Percentiles rank a stretch among this genome's conserved stretches.
Conservation (phyloP, 306 rosid genomes). For the Amphicarpaea edgeworthii region DNA sequence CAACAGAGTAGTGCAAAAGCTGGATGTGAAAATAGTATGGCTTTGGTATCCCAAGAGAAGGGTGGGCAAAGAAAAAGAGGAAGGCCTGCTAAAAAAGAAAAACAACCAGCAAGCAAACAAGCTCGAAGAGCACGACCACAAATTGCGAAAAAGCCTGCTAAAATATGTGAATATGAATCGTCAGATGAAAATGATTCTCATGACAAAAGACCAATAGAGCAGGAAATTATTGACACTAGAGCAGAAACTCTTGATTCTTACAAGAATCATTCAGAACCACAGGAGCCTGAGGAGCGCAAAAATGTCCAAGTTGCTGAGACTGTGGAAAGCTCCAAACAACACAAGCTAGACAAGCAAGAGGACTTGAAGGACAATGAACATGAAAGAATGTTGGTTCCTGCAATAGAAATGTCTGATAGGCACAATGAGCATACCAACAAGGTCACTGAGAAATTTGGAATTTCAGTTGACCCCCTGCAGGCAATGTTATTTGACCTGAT, state of each 20-base stretch:
- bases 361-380: constrained; percentile 28
- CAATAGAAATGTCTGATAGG: constrained; percentile 51
- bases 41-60: constrained; percentile 48
- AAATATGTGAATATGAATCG: constrained; percentile 66
- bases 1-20: constrained; percentile 48
- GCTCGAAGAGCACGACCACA: constrained; percentile 57
- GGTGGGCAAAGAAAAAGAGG: constrained; percentile 70
- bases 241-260: constrained; percentile 36
- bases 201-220: constrained; percentile 44
- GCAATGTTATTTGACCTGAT: constrained; percentile 88
- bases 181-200: constrained; percentile 63
- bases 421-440: constrained; percentile 38
- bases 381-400: constrained; percentile 45
- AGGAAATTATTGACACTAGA: constrained; percentile 37
- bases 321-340: constrained; percentile 43
- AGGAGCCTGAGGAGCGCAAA: constrained; percentile 29
- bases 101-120: constrained; percentile 52
- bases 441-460: constrained; percentile 54
- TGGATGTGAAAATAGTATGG: constrained; percentile 43
- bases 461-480: constrained; percentile 68
- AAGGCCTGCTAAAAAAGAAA: constrained; percentile 68
- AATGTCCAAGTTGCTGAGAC: constrained; percentile 43
- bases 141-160: constrained; percentile 63
- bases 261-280: constrained; percentile 42
- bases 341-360: constrained; percentile 44